Conservation (phyloP, 768 basidiomycete species). For the Macrolepiota fuliginosa region DNA sequence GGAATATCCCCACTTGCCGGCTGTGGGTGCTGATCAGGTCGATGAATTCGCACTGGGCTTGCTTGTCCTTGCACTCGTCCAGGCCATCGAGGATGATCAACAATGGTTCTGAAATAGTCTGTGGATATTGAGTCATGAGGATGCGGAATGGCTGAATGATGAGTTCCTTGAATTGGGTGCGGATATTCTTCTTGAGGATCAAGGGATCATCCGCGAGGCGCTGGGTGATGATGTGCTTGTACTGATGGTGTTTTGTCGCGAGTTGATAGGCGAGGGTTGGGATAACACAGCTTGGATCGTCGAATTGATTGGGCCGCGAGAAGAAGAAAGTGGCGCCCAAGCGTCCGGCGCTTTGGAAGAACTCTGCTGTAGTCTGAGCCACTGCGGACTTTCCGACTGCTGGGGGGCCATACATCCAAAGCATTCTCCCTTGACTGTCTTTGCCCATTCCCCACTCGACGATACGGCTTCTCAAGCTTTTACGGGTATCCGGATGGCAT, state of each 20-base stretch:
- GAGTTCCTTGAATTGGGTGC: neutral
- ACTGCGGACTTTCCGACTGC: slow-evolving; percentile 11
- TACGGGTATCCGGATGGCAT: slow-evolving; percentile 8
- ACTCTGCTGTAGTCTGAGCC: neutral
- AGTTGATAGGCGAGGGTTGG: slow-evolving; percentile 9
- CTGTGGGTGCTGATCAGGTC: neutral
- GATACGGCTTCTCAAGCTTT: neutral
- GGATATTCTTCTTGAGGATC: slow-evolving; percentile 1
- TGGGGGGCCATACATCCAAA: neutral
- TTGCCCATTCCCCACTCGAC: neutral
- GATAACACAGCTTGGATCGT: neutral
- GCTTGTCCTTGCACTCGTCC: neutral
- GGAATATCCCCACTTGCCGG: neutral
- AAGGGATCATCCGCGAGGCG: neutral
- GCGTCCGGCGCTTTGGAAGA: neutral
- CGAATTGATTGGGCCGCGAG: neutral
- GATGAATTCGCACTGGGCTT: neutral
- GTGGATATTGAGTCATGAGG: neutral
- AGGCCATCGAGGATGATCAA: slow-evolving; percentile 2
- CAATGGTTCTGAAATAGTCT: neutral
- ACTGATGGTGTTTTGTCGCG: neutral
- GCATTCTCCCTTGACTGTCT: neutral
- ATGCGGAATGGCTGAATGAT: neutral
- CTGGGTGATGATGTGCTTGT: neutral
- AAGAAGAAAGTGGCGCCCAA: slow-evolving; percentile 9